Base-by-base conservation (phyloP, 1,284 basidiomycete species). In the Irpex sp. region DNA sequence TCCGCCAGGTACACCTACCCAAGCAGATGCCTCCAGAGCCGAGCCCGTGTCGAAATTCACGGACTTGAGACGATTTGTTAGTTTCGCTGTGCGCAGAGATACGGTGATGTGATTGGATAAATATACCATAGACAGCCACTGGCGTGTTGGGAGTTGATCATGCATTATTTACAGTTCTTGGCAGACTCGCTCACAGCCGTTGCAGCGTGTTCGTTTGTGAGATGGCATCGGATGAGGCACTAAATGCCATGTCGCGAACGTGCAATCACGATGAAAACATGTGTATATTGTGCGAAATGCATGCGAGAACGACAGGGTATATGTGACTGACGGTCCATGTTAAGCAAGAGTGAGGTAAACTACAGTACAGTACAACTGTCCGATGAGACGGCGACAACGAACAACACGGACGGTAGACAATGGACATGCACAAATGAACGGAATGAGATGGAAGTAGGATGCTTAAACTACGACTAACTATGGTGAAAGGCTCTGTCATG, bases 41-140 rank as follows among this genome's bases (percentile, higher is more conserved):
- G 81, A 79, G 50, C 67, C 76, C 17, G 67, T 75, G 33, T 81
- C 82, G 62, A 86, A 87, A 4, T 94, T 96, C 74, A 91, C 90
- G 4, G 93, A 94, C 72, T 88, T 95, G 69, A 81, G 89, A 68
- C 79, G 93, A 26, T 88, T 96, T 70, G 92, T 95, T 39, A 92
- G 86, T 68, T 95, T 95, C 75, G 93, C 92, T 1, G 77, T 93
- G 65, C 80, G 93, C 69, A 82, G 90, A 66, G 90, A 92, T 67
- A 79, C 85, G 13, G 72, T 77, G 54, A 55, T 55, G 53, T 55
- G n/a, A 35, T 35, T 6, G 26, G 26, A 26, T 26, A 26, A 26
- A 26, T 26, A 26, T 26, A 26, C 26, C 26, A 26, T 26, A 26
- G 26, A 26, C 26, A 26, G 26, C 26, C 26, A 26, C 26, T 43